Evolutionary conservation across 1,139 yeast species (phyloP).

Genomic region (Groenewaldozyma auringiensis): DNA sequence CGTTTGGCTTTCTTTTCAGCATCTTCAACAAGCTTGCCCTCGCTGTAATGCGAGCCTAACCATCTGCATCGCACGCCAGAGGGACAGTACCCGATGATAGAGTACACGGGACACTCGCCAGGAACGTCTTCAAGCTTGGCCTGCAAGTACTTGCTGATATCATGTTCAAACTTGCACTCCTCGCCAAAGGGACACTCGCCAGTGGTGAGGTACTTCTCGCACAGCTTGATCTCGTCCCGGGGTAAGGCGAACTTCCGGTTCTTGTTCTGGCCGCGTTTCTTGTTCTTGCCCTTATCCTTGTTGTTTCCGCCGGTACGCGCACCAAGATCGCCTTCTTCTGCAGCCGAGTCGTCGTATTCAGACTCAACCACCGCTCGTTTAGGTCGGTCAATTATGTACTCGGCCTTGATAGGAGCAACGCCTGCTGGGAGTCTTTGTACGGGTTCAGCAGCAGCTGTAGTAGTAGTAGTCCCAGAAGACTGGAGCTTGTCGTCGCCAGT

Average conservation of each 20-base stretch:
- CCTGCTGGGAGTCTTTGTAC: conserved; percentile 14
- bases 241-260: conserved; percentile 69
- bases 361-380: conserved; percentile 7
- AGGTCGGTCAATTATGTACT: conserved; percentile 15
- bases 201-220: conserved; percentile 46
- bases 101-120: conserved; percentile 76
- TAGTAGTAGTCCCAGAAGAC: too few relatives aligned
- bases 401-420: conserved; percentile 22
- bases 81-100: conserved; percentile 82
- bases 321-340: conserved; percentile 38
- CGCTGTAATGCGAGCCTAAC: conserved; percentile 63
- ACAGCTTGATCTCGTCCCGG: conserved; percentile 58
- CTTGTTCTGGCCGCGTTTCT: conserved; percentile 81
- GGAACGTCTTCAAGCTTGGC: conserved; percentile 65
- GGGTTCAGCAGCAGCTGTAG: too few relatives aligned
- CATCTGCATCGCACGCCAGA: conserved; percentile 90
- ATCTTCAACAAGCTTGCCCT: conserved; percentile 41
- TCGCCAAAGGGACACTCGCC: conserved; percentile 61
- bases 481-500: too few relatives aligned
- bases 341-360: conserved; percentile 38
- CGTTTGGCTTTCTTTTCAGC: conserved; percentile 35
- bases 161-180: conserved; percentile 71
- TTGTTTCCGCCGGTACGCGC: conserved; percentile 33
- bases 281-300: conserved; percentile 31
- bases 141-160: conserved; percentile 53